These are phyloP conservation scores for Daldinia concentrica DNA, from an alignment of 495 filamentous ascomycete genomes.

Conservation along the genomic window DNA sequence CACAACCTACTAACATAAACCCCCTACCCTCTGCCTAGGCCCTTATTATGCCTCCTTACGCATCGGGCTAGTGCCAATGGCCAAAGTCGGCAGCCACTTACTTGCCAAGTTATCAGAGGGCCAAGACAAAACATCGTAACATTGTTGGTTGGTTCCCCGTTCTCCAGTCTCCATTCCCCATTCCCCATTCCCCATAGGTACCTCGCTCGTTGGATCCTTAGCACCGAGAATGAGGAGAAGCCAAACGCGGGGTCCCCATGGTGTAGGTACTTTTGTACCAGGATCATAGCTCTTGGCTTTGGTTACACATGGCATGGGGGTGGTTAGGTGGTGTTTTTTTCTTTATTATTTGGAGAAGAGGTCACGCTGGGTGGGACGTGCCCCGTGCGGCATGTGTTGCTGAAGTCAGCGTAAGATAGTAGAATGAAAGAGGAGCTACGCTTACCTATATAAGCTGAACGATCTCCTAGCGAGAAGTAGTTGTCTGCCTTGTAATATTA, in stretches of 20 bases:
- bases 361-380: conserved; percentile 9
- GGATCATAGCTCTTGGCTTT: not conserved
- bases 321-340: not conserved
- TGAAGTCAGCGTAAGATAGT: not conserved
- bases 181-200: conserved; percentile 1
- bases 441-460: conserved; percentile 11
- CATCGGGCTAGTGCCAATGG: not conserved
- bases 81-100: not conserved
- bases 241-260: conserved; percentile 34
- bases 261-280: not conserved
- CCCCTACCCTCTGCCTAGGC: not conserved
- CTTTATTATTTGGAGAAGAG: not conserved
- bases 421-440: not conserved
- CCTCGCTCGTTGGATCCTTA: conserved; percentile 7
- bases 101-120: not conserved
- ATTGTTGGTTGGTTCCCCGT: not conserved
- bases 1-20: not conserved
- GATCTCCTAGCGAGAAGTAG: not conserved
- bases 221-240: conserved; percentile 13
- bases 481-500: not conserved
- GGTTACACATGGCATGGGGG: not conserved
- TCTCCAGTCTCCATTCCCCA: conserved; percentile 9
- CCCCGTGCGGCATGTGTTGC: not conserved
- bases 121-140: not conserved
- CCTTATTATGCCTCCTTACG: not conserved